These are phyloP conservation scores for Cinnamomum micranthum DNA, from an alignment of 164 flowering plant genomes.

Conservation along the genomic window DNA sequence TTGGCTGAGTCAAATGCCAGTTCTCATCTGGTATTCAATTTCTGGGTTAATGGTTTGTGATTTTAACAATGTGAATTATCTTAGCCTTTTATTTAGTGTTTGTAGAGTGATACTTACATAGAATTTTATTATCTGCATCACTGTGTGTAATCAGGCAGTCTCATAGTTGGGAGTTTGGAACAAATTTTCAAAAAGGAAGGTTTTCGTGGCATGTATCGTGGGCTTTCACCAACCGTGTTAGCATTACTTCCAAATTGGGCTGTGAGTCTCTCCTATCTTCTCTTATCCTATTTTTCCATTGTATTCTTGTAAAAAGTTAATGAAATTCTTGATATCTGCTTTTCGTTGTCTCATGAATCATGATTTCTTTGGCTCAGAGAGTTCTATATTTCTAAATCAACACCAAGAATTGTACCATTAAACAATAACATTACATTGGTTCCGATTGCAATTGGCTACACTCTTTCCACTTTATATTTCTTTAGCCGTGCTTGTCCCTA, in stretches of 20 bases:
- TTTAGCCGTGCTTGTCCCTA: too few species aligned
- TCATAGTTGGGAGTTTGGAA: slow-evolving; percentile 78
- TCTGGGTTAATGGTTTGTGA: neutral
- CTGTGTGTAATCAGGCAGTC: slow-evolving; percentile 44
- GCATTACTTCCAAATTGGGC: slow-evolving; percentile 95
- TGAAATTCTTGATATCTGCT: neutral
- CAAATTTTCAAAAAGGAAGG: slow-evolving; percentile 80
- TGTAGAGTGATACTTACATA: neutral
- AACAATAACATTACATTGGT: too few species aligned
- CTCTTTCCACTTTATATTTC: too few species aligned
- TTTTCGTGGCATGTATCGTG: slow-evolving; percentile 93
- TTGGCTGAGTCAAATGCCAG: neutral
- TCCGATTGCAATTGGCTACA: too few species aligned
- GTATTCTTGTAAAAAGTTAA: too few species aligned
- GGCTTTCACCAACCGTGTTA: slow-evolving; percentile 86
- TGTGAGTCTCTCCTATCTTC: slow-evolving; percentile 16
- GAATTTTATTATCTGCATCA: neutral
- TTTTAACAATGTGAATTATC: neutral
- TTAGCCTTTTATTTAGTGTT: neutral
- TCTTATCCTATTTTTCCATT: neutral
- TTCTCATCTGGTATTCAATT: neutral
- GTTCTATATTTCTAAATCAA: neutral
- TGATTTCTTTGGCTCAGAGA: neutral
- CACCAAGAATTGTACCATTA: neutral
- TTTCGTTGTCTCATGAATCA: neutral